Percentiles rank a stretch among this genome's conserved stretches.
Evolutionary conservation across 148 eudicot genomes (phyloP).

Genomic region (Silene conica): DNA sequence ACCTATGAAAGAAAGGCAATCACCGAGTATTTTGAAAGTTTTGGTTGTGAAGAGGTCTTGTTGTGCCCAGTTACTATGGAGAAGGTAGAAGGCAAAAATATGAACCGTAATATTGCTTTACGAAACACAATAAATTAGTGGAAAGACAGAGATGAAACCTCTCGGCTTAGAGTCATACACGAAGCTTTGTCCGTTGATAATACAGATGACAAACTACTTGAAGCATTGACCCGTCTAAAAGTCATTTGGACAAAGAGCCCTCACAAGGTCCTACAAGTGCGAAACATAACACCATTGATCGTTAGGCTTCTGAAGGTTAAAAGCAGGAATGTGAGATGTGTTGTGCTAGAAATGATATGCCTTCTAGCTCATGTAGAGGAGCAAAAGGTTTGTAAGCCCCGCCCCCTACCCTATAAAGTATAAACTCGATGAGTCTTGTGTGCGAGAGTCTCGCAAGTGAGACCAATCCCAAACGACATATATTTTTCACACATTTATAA

Average conservation of each 20-base stretch:
- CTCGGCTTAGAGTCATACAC: slow-evolving; percentile 68
- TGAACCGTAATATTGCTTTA: slow-evolving; percentile 79
- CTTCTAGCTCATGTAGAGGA: slow-evolving; percentile 57
- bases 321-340: slow-evolving; percentile 60
- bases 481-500: too few relatives aligned
- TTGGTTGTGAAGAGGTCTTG: slow-evolving; percentile 43
- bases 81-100: too few relatives aligned
- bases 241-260: slow-evolving; percentile 49
- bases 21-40: slow-evolving; percentile 84
- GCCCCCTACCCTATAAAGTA: too few relatives aligned
- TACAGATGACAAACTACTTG: slow-evolving; percentile 53
- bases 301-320: slow-evolving; percentile 58
- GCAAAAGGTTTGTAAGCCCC: slow-evolving; percentile 53
- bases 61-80: too few relatives aligned
- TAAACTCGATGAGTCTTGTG: too few relatives aligned
- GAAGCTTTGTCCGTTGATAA: slow-evolving; percentile 44
- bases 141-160: slow-evolving; percentile 91
- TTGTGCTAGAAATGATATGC: slow-evolving; percentile 71
- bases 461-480: too few relatives aligned
- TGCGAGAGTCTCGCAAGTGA: too few relatives aligned
- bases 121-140: slow-evolving; percentile 82
- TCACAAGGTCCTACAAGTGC: slow-evolving; percentile 53
- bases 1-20: slow-evolving; percentile 97
- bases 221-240: slow-evolving; percentile 57
- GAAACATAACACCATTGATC: slow-evolving; percentile 56